Percentiles rank a stretch among this genome's conserved stretches.
Evolutionary conservation across 164 flowering plant genomes (phyloP).

Genomic region (Piper longum): DNA sequence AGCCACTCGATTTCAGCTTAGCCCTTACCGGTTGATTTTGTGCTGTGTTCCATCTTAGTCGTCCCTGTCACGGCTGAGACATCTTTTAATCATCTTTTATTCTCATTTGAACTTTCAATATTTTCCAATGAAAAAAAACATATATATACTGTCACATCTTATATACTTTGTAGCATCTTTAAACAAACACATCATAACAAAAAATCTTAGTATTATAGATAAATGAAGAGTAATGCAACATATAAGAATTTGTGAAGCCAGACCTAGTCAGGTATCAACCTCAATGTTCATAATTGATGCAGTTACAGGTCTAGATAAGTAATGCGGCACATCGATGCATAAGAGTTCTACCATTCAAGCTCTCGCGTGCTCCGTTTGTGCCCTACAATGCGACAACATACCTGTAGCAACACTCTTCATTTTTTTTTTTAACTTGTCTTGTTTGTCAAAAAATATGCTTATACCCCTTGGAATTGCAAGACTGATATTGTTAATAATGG

Average conservation of each 20-base stretch:
- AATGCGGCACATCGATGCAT: slow-evolving; percentile 2
- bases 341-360: not conserved
- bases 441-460: too few relatives aligned
- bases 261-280: slow-evolving; percentile 8
- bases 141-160: not conserved
- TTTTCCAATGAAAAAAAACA: not conserved
- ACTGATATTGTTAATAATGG: too few relatives aligned
- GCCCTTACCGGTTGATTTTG: slow-evolving; percentile 3
- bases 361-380: slow-evolving; percentile 10
- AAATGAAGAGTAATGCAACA: not conserved
- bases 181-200: too few relatives aligned
- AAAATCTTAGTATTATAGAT: not conserved
- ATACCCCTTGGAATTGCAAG: too few relatives aligned
- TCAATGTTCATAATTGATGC: slow-evolving; percentile 3
- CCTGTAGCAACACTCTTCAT: too few relatives aligned
- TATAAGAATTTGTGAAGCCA: not conserved
- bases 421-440: too few relatives aligned
- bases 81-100: not conserved
- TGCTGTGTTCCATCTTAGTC: not conserved
- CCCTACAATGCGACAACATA: not conserved
- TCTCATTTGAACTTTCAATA: not conserved
- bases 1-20: not conserved
- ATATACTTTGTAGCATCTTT: too few relatives aligned
- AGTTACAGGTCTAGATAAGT: slow-evolving; percentile 7
- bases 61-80: slow-evolving; percentile 9